Conservation (phyloP, 306 rosid species). For the Hippophae rhamnoides region DNA sequence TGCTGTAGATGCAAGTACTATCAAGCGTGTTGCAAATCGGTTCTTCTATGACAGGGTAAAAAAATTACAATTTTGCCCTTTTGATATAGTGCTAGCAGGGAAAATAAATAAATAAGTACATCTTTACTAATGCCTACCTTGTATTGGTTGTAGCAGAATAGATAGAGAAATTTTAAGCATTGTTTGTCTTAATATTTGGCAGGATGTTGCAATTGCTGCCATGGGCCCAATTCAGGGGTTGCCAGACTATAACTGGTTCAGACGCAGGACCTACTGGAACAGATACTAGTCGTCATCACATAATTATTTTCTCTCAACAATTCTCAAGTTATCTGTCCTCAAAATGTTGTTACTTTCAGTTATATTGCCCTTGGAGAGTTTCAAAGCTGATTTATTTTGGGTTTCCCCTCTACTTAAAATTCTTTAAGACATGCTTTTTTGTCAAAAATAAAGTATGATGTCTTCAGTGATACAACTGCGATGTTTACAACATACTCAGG, state of each 20-base stretch:
- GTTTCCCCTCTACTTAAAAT: neutral
- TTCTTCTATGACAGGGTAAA: conserved; percentile 49
- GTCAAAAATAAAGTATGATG: conserved; percentile 44
- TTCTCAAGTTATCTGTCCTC: conserved; percentile 26
- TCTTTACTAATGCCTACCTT: neutral
- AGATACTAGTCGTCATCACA: conserved; percentile 29
- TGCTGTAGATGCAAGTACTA: conserved; percentile 43
- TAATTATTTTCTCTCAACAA: neutral
- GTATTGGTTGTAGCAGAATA: neutral
- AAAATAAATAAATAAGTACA: neutral
- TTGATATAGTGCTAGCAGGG: neutral
- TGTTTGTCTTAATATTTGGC: neutral
- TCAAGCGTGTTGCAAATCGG: conserved; percentile 52
- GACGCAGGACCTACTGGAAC: conserved; percentile 59
- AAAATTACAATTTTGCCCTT: too few species aligned
- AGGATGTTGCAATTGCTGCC: conserved; percentile 55
- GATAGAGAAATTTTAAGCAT: too few species aligned
- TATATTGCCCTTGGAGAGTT: conserved; percentile 27
- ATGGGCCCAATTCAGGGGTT: conserved; percentile 47
- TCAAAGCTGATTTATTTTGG: conserved; percentile 30
- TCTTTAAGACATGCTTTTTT: conserved; percentile 21
- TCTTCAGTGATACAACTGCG: conserved; percentile 25
- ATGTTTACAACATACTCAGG: neutral
- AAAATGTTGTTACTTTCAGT: conserved; percentile 18
- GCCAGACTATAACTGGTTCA: conserved; percentile 54